phyloP scores from a whole-genome alignment of 2,329 filamentous ascomycete species.

The Talaromyces albobiverticillius region DNA sequence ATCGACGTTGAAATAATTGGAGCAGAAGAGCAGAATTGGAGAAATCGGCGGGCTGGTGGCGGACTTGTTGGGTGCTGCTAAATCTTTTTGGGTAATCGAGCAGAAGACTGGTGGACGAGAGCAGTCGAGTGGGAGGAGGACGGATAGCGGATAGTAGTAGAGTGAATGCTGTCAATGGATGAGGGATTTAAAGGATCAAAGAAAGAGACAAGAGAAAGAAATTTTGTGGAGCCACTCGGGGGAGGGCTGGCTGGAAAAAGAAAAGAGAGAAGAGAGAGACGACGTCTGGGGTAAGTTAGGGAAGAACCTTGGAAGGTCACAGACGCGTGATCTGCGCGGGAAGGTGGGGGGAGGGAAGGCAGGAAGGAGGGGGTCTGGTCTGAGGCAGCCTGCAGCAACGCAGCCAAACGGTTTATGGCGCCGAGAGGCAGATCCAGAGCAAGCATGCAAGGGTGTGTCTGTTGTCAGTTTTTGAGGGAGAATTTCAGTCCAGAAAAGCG shows the following conservation, averaged over 20 bases:
- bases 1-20: constrained; percentile 64
- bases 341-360: constrained; percentile 1
- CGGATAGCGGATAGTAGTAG: neutral
- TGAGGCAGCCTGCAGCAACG: neutral
- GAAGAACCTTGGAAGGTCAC: constrained; percentile 11
- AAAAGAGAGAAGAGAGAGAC: neutral
- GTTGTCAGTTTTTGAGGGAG: too few relatives aligned
- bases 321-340: constrained; percentile 16
- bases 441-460: too few relatives aligned
- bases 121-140: constrained; percentile 40
- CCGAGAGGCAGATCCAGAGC: neutral
- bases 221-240: neutral
- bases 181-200: too few relatives aligned
- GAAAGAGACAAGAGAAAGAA: neutral
- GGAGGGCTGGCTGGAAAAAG: neutral
- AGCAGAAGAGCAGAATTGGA: constrained; percentile 71
- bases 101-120: constrained; percentile 59
- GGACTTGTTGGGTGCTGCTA: too few relatives aligned
- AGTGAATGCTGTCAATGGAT: neutral
- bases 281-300: constrained; percentile 3
- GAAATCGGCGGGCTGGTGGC: constrained; percentile 58
- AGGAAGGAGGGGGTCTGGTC: neutral
- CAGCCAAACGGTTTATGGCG: too few relatives aligned
- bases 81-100: neutral
- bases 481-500: too few relatives aligned